These are phyloP conservation scores for Kurtzmaniella fragi DNA, from an alignment of 805 yeast species.

Conservation along the genomic window DNA sequence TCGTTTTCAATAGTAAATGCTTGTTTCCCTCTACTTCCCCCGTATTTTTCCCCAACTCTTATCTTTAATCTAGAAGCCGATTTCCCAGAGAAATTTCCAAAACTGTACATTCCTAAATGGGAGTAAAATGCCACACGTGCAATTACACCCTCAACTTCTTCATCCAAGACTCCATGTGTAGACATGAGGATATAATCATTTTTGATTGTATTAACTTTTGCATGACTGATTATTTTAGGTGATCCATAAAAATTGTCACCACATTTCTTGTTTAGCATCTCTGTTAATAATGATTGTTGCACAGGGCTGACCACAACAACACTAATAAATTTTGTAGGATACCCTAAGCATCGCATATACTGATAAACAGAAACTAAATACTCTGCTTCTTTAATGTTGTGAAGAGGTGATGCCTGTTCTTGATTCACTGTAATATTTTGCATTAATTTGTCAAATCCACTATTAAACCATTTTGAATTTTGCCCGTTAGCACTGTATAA, in stretches of 20 bases:
- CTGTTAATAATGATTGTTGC: conserved; percentile 38
- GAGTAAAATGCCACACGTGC: conserved; percentile 25
- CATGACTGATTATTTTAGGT: conserved; percentile 1
- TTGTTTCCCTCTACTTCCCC: conserved; percentile 1
- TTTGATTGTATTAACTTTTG: conserved; percentile 8
- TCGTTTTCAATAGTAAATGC: conserved; percentile 12
- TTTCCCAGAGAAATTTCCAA: conserved; percentile 5
- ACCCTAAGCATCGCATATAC: conserved; percentile 43
- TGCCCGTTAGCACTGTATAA: not conserved
- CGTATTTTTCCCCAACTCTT: conserved; percentile 10
- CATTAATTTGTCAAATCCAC: conserved; percentile 2
- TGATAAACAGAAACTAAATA: conserved; percentile 36
- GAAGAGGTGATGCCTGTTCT: conserved; percentile 1
- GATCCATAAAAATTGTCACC: conserved; percentile 3
- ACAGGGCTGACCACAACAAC: conserved; percentile 37
- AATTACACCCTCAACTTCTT: conserved; percentile 21
- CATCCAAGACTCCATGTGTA: conserved; percentile 21
- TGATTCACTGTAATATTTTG: conserved; percentile 7
- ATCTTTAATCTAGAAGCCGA: conserved; percentile 8
- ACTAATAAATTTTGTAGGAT: conserved; percentile 30
- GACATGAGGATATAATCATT: conserved; percentile 22
- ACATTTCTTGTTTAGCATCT: conserved; percentile 10
- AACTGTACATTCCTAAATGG: conserved; percentile 26
- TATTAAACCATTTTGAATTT: not conserved
- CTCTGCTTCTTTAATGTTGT: conserved; percentile 13